Evolutionary conservation across 1,139 yeast genomes (phyloP).

Genomic region (Kurtzmaniella quercitrusa): DNA sequence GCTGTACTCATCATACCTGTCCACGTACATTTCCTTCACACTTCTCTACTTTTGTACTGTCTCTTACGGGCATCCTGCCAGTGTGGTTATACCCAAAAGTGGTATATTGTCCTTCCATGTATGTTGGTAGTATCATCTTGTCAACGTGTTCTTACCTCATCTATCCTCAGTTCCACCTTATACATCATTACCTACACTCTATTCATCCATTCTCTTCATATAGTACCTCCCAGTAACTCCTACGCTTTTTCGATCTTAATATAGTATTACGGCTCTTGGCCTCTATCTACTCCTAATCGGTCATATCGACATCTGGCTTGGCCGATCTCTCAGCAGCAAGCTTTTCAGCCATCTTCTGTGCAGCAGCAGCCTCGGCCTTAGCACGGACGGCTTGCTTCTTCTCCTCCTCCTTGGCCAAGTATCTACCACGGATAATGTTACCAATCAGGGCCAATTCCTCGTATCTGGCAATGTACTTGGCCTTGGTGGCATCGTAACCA

Average conservation of each 20-base stretch:
- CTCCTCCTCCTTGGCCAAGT: constrained; percentile 91
- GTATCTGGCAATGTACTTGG: constrained; percentile 94
- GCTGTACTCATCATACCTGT: too few species aligned
- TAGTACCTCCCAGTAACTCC: too few species aligned
- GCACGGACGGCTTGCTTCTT: constrained; percentile 85
- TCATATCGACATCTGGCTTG: constrained; percentile 35
- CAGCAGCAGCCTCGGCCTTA: constrained; percentile 82
- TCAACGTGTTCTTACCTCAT: too few species aligned
- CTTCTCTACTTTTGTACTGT: too few species aligned
- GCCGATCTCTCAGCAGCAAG: constrained; percentile 72
- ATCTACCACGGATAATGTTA: constrained; percentile 93
- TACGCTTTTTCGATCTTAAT: not conserved
- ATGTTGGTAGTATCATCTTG: too few species aligned
- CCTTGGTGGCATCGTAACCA: constrained; percentile 95
- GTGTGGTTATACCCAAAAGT: too few species aligned
- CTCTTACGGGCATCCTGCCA: too few species aligned
- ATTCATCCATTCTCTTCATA: too few species aligned
- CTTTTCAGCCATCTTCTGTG: constrained; percentile 88
- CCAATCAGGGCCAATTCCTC: constrained; percentile 96
- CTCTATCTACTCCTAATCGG: constrained; percentile 10
- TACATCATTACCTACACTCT: too few species aligned
- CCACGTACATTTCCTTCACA: too few species aligned
- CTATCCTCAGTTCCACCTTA: too few species aligned
- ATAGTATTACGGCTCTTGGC: not conserved
- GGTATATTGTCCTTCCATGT: too few species aligned